Base-by-base conservation (phyloP, 2,329 filamentous ascomycete genomes). In the Fusarium mexicanum region DNA sequence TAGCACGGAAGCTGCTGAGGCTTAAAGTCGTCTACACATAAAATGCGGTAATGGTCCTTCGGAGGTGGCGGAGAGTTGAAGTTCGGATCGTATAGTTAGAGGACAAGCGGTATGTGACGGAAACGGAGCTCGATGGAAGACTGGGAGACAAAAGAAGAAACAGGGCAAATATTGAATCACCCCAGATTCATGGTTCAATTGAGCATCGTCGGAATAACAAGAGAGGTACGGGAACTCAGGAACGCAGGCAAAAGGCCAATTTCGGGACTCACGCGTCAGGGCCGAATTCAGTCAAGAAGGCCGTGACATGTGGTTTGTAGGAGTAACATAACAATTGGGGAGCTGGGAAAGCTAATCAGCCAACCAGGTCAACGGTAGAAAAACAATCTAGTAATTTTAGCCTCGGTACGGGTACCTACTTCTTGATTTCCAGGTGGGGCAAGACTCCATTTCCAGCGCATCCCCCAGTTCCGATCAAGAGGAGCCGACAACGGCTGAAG, bases 281-380 rank as follows among this genome's bases (percentile, higher is more conserved):
- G 69, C 71, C 63, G 74, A 74, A 73, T 67, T 78, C 64, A 70
- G 67, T 68, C 51, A 72, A 70, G 55, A 64, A 67, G 62, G 59
- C 66, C 74, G 75, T 79, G 76, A 77, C 76, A 78, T 78, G 76
- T 78, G 75, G 75, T 65, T 64, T 71, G 60, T 55, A 72, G 61
- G 60, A 61, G 57, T 44, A 58, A 62, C 61, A 57, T 66, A 76
- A 59, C 64, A 69, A 66, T 46, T 44, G 22, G 43, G 65, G 47
- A 67, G 64, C 55, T 70, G 37, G 64, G n/a, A n/a, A n/a, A n/a
- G n/a, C n/a, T n/a, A n/a, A n/a, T n/a, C 64, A 69, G 47, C 71
- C 71, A 74, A 69, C 71, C 50, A 69, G 43, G 58, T 44, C 51
- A 17, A 48, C 26, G 44, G 35, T 50, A 26, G 46, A 48, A 65